A percentile compares a stretch with the other conserved stretches of the same genome.
Conservation (phyloP, 257 asterid genomes). For the Datura wrightii region DNA sequence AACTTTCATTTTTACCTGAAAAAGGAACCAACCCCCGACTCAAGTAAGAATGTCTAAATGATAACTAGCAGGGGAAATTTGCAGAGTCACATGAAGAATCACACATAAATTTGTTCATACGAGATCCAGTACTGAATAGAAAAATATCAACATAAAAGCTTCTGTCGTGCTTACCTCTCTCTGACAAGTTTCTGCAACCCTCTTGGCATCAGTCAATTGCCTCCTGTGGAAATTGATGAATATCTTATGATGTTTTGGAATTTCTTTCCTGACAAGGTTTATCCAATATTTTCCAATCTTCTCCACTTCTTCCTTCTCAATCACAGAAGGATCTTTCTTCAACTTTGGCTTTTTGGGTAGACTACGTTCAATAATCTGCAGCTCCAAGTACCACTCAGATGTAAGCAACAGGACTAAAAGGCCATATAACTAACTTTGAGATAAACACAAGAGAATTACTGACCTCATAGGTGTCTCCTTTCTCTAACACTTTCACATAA, state of each 20-base stretch:
- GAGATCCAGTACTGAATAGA: conserved; percentile 17
- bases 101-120: neutral
- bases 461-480: conserved; percentile 99
- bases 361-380: conserved; percentile 95
- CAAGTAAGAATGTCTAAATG: conserved; percentile 26
- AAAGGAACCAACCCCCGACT: conserved; percentile 24
- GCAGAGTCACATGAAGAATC: conserved; percentile 1
- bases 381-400: conserved; percentile 41
- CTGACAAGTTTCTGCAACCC: conserved; percentile 89
- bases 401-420: conserved; percentile 14
- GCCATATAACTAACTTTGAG: conserved; percentile 19
- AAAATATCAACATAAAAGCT: conserved; percentile 7
- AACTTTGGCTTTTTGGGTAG: conserved; percentile 78
- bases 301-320: conserved; percentile 91
- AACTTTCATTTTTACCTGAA: conserved; percentile 92
- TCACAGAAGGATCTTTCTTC: conserved; percentile 81
- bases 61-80: neutral
- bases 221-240: conserved; percentile 75
- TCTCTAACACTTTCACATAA: conserved; percentile 97
- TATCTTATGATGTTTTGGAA: conserved; percentile 83
- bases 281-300: conserved; percentile 79
- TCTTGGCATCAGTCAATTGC: conserved; percentile 87
- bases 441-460: conserved; percentile 34
- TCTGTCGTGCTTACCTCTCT: conserved; percentile 73
- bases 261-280: conserved; percentile 85